Percentiles rank a stretch among this genome's conserved stretches.
phyloP scores from a whole-genome alignment of 768 basidiomycete genomes.

The Leccinum boreale region DNA sequence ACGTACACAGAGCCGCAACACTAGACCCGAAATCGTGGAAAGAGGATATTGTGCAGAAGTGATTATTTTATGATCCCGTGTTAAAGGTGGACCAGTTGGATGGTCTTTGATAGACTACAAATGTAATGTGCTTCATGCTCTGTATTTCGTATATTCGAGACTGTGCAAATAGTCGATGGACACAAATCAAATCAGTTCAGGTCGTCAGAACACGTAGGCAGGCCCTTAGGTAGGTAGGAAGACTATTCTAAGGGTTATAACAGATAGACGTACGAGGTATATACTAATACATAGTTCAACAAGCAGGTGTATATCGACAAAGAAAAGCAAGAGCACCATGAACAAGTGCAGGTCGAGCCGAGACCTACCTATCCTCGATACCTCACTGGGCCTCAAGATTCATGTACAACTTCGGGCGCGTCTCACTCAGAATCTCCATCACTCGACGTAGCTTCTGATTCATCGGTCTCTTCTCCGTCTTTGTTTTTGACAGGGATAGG shows the following conservation, averaged over 20 bases:
- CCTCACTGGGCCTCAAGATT: too few relatives aligned
- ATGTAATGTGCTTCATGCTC: background rate
- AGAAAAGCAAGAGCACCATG: background rate
- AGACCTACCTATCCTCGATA: background rate
- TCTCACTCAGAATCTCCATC: conserved; percentile 4
- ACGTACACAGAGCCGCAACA: too few relatives aligned
- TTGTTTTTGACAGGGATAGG: conserved; percentile 23
- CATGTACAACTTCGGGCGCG: background rate
- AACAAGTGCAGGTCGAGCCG: background rate
- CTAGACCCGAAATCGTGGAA: background rate
- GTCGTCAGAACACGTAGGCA: too few relatives aligned
- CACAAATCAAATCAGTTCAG: too few relatives aligned
- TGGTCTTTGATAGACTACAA: background rate
- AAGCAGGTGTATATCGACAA: background rate
- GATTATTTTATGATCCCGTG: background rate
- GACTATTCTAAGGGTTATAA: too few relatives aligned
- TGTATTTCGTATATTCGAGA: background rate
- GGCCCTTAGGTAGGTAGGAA: too few relatives aligned
- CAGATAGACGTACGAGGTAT: background rate
- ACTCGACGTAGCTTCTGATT: background rate
- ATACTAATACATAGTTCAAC: background rate
- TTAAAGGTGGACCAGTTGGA: background rate
- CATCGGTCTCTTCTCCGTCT: conserved; percentile 9
- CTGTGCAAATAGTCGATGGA: background rate
- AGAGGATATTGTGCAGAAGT: background rate